A percentile compares a stretch with the other conserved stretches of the same genome.
Conservation (phyloP, 306 rosid genomes). For the Lathyrus aphaca region DNA sequence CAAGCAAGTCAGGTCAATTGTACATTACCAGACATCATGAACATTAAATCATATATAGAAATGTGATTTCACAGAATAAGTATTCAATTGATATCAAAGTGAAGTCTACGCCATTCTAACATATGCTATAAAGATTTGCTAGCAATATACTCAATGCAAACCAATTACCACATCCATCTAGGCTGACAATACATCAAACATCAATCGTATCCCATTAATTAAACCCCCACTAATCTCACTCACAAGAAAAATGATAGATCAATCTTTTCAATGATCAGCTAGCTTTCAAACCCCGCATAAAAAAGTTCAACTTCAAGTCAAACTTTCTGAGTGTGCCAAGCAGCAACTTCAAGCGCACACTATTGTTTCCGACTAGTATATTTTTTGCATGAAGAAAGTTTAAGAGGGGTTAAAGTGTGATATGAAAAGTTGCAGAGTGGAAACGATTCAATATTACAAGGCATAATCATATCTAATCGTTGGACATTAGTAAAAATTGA, state of each 20-base stretch:
- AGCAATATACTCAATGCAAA: conserved; percentile 7
- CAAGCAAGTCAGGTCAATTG: conserved; percentile 12
- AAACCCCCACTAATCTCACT: conserved; percentile 6
- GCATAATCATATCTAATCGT: no score
- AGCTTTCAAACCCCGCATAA: conserved; percentile 9
- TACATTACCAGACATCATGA: conserved; percentile 23
- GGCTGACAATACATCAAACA: conserved; percentile 27
- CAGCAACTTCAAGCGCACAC: conserved; percentile 33
- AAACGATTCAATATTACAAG: no score
- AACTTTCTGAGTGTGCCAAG: conserved; percentile 16
- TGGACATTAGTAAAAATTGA: no score
- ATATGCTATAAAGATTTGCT: conserved; percentile 28
- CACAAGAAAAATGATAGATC: conserved; percentile 16
- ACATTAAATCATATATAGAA: conserved; percentile 17
- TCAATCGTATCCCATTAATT: conserved; percentile 30
- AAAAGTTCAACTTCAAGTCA: background rate
- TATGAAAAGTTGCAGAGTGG: no score
- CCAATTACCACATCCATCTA: conserved; percentile 11
- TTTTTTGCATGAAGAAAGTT: no score
- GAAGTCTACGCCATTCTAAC: conserved; percentile 16
- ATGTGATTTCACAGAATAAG: conserved; percentile 36
- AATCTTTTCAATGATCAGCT: conserved; percentile 31
- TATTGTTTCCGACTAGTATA: no score
- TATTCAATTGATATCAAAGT: conserved; percentile 19
- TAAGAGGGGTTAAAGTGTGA: no score